Conservation (phyloP, 1,284 basidiomycete genomes). For the Ceratobasidium theobromae region DNA sequence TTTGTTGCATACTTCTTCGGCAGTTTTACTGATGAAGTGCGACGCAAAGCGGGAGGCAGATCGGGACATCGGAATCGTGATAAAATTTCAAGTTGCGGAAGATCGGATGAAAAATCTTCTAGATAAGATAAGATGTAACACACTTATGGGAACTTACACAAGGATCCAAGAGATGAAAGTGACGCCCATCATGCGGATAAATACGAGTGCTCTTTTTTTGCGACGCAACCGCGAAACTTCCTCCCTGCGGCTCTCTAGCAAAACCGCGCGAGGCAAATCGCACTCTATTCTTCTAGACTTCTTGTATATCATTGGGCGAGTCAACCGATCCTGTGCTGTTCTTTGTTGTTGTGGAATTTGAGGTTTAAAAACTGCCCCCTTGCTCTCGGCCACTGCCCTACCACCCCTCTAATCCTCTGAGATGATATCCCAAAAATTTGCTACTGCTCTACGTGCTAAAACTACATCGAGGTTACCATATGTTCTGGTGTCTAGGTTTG, state of each 20-base stretch:
- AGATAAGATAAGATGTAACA: constrained; percentile 12
- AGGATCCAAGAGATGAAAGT: neutral
- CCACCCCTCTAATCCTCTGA: neutral
- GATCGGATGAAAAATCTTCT: constrained; percentile 11
- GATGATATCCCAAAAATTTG: constrained; percentile 21
- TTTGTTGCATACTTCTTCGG: too few species aligned
- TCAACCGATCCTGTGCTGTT: neutral
- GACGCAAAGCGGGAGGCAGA: neutral
- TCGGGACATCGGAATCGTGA: neutral
- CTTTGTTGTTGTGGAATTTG: neutral
- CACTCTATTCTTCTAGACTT: neutral
- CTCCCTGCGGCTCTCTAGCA: constrained; percentile 7
- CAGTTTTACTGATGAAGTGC: too few species aligned
- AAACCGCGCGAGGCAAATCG: constrained; percentile 5
- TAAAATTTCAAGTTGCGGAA: neutral
- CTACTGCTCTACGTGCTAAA: constrained; percentile 9
- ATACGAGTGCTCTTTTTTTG: constrained; percentile 11
- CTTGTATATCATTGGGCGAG: neutral
- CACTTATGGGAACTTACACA: neutral
- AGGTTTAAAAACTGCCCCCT: neutral
- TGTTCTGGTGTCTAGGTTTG: neutral
- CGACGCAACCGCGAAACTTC: constrained; percentile 20
- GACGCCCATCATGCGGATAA: constrained; percentile 8
- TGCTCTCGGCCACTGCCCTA: neutral
- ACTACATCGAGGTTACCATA: neutral